phyloP scores from a whole-genome alignment of 345 rosid genomes.

The Gossypioides kirkii region DNA sequence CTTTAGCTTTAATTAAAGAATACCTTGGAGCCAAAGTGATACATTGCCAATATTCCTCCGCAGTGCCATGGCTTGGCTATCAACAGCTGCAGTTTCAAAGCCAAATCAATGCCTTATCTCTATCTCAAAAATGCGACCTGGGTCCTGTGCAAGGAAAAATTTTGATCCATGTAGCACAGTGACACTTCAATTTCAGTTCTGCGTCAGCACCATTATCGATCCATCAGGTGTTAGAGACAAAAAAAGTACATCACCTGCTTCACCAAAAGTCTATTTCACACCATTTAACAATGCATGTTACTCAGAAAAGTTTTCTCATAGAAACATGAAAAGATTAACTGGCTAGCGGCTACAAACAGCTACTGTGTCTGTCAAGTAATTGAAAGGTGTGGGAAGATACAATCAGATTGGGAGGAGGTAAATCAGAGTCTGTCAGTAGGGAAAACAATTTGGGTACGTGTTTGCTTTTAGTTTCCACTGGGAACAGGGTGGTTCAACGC shows the following conservation, averaged over 20 bases:
- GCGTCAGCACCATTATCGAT: background rate
- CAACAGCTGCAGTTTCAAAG: background rate
- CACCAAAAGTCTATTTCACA: background rate
- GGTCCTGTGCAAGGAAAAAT: background rate
- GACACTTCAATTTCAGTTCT: background rate
- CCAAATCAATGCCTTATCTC: background rate
- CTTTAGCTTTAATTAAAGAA: too few relatives aligned
- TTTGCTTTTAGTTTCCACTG: background rate
- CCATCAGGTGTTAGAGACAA: background rate
- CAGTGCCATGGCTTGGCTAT: background rate
- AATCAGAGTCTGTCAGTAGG: background rate
- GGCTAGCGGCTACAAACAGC: background rate
- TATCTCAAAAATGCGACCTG: background rate
- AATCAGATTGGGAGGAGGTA: background rate
- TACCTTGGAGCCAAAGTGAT: background rate
- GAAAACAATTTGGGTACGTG: background rate
- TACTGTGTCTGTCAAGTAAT: background rate
- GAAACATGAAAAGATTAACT: background rate
- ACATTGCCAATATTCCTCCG: background rate
- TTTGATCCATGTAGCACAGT: background rate
- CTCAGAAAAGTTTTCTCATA: background rate
- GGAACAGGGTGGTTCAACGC: background rate
- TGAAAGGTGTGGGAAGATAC: background rate
- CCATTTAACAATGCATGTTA: background rate
- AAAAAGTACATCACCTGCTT: background rate